Conservation (phyloP, 2,329 filamentous ascomycete genomes). For the Mycosphaerelloides madeirae region DNA sequence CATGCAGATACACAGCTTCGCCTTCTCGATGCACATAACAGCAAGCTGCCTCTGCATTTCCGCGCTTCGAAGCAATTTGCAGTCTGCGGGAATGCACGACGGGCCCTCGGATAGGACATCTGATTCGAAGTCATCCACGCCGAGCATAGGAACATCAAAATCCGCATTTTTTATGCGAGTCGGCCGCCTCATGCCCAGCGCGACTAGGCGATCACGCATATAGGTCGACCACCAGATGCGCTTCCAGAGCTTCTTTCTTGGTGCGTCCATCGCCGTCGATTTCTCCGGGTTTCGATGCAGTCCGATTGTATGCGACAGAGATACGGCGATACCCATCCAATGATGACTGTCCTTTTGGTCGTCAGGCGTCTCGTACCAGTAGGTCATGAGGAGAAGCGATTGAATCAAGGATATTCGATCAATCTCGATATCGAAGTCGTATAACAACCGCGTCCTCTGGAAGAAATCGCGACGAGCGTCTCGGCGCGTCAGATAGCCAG, state of each 20-base stretch:
- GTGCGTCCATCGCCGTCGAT: constrained; percentile 63
- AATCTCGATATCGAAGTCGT: constrained; percentile 92
- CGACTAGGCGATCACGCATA: constrained; percentile 88
- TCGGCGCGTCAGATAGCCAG: constrained; percentile 73
- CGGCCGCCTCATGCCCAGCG: constrained; percentile 86
- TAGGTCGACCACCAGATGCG: constrained; percentile 98
- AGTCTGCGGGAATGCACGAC: constrained; percentile 63
- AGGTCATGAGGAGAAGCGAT: constrained; percentile 84
- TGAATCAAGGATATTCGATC: constrained; percentile 87
- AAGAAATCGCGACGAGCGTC: constrained; percentile 84
- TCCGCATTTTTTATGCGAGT: constrained; percentile 91
- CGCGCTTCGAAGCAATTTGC: constrained; percentile 64
- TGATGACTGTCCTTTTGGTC: constrained; percentile 98
- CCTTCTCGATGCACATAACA: constrained; percentile 85
- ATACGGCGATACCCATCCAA: constrained; percentile 96
- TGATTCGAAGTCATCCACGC: constrained; percentile 78
- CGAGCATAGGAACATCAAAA: constrained; percentile 88
- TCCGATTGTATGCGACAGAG: constrained; percentile 87
- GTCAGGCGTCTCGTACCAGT: constrained; percentile 95
- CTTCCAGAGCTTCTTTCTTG: constrained; percentile 82
- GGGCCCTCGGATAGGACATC: constrained; percentile 58
- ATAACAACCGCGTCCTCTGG: constrained; percentile 78
- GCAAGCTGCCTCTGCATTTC: constrained; percentile 74
- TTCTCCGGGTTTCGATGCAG: constrained; percentile 80
- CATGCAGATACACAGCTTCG: constrained; percentile 82